These are phyloP conservation scores for Tuber borchii DNA, from an alignment of 495 filamentous ascomycete genomes.

Conservation along the genomic window DNA sequence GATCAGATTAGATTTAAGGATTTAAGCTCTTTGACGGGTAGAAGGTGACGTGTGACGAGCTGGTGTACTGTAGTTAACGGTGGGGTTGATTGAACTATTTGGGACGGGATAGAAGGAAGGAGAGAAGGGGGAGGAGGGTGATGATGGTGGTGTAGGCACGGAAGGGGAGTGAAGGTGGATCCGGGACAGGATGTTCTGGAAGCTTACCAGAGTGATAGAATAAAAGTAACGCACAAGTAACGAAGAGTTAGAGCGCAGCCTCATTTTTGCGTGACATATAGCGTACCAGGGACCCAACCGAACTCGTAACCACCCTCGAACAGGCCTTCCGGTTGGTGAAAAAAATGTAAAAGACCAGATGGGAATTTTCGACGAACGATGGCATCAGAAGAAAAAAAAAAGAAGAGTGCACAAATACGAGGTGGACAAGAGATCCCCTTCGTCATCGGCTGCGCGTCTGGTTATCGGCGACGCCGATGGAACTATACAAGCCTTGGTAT, in stretches of 20 bases:
- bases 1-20: slow-evolving; percentile 3
- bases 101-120: background rate
- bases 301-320: background rate
- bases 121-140: background rate
- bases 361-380: background rate
- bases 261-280: background rate
- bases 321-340: background rate
- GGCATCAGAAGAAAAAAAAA: background rate
- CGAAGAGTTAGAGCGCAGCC: background rate
- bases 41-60: background rate
- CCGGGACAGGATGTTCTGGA: background rate
- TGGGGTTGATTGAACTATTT: background rate
- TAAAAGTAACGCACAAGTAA: background rate
- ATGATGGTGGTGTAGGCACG: background rate
- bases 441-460: background rate
- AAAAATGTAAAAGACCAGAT: background rate
- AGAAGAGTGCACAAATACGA: background rate
- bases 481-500: background rate
- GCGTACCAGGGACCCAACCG: background rate
- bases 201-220: background rate
- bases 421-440: background rate
- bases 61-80: background rate
- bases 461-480: background rate
- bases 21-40: background rate
- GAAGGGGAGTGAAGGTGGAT: background rate